phyloP scores from a whole-genome alignment of 2,329 filamentous ascomycete species.

The Hypoxylon sp. region DNA sequence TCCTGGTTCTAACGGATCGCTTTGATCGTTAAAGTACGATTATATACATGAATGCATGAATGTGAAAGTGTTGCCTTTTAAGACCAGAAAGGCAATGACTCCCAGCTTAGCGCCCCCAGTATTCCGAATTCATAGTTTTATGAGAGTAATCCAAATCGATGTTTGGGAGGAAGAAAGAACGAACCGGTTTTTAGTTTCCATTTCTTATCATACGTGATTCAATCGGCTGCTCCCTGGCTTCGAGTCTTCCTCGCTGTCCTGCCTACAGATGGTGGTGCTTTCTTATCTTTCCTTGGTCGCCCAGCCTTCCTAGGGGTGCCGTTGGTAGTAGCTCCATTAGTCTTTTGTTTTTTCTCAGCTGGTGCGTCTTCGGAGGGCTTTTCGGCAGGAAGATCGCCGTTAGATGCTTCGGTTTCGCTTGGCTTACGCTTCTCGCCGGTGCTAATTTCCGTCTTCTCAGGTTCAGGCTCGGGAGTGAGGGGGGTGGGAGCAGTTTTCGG shows the following conservation, averaged over 20 bases:
- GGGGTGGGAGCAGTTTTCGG: constrained; percentile 36
- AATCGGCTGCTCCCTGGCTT: constrained; percentile 55
- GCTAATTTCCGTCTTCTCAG: constrained; percentile 43
- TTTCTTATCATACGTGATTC: background rate
- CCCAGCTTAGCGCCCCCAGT: constrained; percentile 26
- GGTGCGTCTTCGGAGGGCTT: constrained; percentile 48
- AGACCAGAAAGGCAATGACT: constrained; percentile 11
- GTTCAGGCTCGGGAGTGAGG: constrained; percentile 45
- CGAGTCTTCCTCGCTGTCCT: constrained; percentile 58
- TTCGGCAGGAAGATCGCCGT: constrained; percentile 31
- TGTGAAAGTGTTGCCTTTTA: background rate
- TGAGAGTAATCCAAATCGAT: constrained; percentile 18
- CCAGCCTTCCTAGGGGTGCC: constrained; percentile 53
- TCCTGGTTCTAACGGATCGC: constrained; percentile 11
- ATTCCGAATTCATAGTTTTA: constrained; percentile 20
- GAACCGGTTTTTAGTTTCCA: constrained; percentile 27
- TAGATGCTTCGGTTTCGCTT: constrained; percentile 38
- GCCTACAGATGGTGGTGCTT: constrained; percentile 52
- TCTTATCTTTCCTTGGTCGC: constrained; percentile 56
- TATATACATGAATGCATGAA: constrained; percentile 37
- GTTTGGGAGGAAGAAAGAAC: constrained; percentile 29
- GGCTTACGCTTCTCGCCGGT: constrained; percentile 52
- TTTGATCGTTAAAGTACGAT: constrained; percentile 18
- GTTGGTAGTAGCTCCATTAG: constrained; percentile 53
- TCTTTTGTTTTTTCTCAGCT: constrained; percentile 60